Percentiles rank a stretch among this genome's conserved stretches.
Conservation (phyloP, 768 basidiomycete genomes). For the Lactifluus echinatus region DNA sequence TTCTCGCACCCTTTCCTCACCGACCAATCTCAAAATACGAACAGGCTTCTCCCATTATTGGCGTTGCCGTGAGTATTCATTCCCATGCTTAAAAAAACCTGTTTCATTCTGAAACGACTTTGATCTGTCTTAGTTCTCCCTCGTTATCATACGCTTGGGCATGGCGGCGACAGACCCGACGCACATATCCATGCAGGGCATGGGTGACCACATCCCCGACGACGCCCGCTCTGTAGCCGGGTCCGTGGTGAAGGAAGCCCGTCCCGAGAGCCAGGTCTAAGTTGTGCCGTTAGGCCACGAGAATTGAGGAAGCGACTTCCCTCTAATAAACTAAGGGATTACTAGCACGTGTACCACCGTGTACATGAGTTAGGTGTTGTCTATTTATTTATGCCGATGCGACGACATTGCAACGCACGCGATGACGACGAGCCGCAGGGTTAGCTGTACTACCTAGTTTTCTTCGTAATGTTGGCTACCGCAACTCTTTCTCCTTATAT, state of each 20-base stretch:
- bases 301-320: not conserved
- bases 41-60: conserved; percentile 15
- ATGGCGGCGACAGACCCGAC: not conserved
- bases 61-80: conserved; percentile 9
- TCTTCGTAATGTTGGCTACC: not conserved
- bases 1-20: not conserved
- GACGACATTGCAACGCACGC: conserved; percentile 10
- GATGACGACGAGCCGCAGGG: conserved; percentile 1
- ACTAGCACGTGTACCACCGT: not conserved
- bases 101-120: not conserved
- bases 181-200: conserved; percentile 16
- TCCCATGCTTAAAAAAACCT: not conserved
- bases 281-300: no score
- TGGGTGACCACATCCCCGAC: conserved; percentile 1
- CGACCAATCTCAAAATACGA: not conserved
- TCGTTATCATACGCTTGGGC: conserved; percentile 11
- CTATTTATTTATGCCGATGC: conserved; percentile 7
- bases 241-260: conserved; percentile 12
- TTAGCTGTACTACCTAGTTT: not conserved
- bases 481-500: not conserved
- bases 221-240: conserved; percentile 4
- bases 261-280: not conserved
- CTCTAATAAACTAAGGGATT: not conserved
- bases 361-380: not conserved
- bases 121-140: not conserved